These are phyloP conservation scores for Colletotrichum tofieldiae DNA, from an alignment of 2,329 filamentous ascomycete species.

Conservation along the genomic window DNA sequence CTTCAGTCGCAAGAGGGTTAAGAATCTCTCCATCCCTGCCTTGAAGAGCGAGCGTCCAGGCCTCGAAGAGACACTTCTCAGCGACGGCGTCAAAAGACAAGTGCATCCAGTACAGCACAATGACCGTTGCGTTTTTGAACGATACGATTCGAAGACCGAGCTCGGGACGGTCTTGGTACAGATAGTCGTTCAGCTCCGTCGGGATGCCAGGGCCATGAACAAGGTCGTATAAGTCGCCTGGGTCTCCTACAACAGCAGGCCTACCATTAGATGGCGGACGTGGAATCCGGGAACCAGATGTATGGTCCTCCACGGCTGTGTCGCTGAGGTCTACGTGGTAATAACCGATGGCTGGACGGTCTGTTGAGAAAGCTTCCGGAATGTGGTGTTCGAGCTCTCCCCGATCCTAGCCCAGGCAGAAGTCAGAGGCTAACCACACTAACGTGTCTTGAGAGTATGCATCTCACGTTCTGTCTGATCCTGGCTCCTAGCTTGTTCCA, in stretches of 20 bases:
- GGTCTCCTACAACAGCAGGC: constrained; percentile 48
- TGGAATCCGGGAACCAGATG: constrained; percentile 52
- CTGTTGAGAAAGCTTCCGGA: constrained; percentile 52
- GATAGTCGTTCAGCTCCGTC: constrained; percentile 52
- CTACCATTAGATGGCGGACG: constrained; percentile 32
- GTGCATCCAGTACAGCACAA: constrained; percentile 59
- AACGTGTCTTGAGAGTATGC: background rate
- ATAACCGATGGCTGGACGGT: constrained; percentile 54
- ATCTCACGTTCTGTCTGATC: constrained; percentile 45
- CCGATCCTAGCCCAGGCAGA: constrained; percentile 32
- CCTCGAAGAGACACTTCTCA: constrained; percentile 33
- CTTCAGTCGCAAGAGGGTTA: background rate
- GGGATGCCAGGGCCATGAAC: constrained; percentile 45
- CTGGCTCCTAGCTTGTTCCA: constrained; percentile 49
- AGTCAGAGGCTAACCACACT: background rate
- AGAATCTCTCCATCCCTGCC: background rate
- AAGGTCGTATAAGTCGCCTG: constrained; percentile 22
- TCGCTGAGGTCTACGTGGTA: constrained; percentile 50
- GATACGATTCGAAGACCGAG: constrained; percentile 59
- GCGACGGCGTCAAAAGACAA: constrained; percentile 59
- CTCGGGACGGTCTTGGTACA: constrained; percentile 56
- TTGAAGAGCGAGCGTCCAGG: constrained; percentile 11
- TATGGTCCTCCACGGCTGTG: constrained; percentile 52
- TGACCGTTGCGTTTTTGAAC: constrained; percentile 59
- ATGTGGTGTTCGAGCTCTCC: constrained; percentile 60